A percentile compares a stretch with the other conserved stretches of the same genome.
Evolutionary conservation across 2,329 filamentous ascomycete species (phyloP).

Genomic region (Plenodomus tracheiphilus): DNA sequence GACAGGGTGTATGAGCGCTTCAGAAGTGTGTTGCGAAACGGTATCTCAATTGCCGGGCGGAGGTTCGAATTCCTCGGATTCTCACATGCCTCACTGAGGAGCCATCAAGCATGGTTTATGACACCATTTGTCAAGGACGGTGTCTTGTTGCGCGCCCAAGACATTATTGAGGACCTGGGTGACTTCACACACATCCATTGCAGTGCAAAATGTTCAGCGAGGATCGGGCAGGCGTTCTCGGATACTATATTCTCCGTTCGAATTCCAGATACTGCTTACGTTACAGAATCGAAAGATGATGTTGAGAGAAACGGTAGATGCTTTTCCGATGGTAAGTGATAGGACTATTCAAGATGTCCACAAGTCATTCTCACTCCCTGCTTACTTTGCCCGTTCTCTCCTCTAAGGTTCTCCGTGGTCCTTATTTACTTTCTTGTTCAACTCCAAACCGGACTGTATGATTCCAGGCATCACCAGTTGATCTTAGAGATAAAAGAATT

Average conservation of each 20-base stretch:
- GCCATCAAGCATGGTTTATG: conserved; percentile 40
- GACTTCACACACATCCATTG: conserved; percentile 54
- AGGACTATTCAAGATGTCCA: no score
- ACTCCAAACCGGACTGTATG: no score
- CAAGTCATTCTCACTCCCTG: no score
- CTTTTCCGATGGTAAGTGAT: conserved; percentile 73
- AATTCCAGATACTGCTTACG: conserved; percentile 53
- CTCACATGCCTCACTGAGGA: conserved; percentile 36
- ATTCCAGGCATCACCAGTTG: no score
- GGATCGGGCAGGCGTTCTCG: conserved; percentile 72
- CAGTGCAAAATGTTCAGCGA: conserved; percentile 62
- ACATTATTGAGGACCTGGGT: conserved; percentile 53
- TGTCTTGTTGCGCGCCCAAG: conserved; percentile 55
- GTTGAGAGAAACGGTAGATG: conserved; percentile 60
- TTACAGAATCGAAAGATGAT: conserved; percentile 51
- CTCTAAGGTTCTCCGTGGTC: no score
- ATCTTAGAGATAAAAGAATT: not conserved
- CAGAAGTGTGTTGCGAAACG: conserved; percentile 59
- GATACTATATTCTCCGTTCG: conserved; percentile 72
- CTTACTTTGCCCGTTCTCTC: no score
- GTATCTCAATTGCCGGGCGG: conserved; percentile 52
- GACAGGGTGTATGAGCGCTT: conserved; percentile 53
- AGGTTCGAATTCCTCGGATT: conserved; percentile 40
- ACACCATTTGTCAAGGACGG: conserved; percentile 29
- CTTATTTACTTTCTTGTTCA: no score